Evolutionary conservation across 2,329 filamentous ascomycete genomes (phyloP).

Genomic region (Bipolaris victoriae): DNA sequence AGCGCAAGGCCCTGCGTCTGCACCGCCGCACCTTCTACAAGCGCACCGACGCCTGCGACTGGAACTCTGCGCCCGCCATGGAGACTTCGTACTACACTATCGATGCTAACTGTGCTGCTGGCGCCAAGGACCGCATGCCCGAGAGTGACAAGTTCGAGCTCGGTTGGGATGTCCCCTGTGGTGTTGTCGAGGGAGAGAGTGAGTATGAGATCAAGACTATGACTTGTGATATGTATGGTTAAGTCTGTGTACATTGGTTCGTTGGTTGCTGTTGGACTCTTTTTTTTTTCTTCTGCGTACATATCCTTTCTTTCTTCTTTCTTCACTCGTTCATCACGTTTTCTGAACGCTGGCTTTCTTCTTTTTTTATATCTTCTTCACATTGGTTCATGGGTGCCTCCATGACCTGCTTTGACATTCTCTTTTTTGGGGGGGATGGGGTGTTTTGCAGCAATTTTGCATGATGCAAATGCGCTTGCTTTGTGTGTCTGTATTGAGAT

Average conservation of each 20-base stretch:
- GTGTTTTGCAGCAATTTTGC: no score
- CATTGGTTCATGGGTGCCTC: background rate
- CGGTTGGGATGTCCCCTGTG: conserved; percentile 47
- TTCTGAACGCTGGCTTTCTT: conserved; percentile 12
- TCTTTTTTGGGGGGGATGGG: background rate
- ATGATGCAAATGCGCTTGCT: no score
- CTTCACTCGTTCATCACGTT: conserved; percentile 19
- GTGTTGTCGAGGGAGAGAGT: conserved; percentile 52
- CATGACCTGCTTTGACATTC: background rate
- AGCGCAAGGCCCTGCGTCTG: conserved; percentile 43
- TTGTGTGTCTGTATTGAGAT: no score
- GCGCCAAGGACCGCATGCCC: conserved; percentile 32
- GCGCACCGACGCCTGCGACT: conserved; percentile 44
- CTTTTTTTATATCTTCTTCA: conserved; percentile 1
- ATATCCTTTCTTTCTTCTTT: conserved; percentile 4
- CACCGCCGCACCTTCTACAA: conserved; percentile 41
- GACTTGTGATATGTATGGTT: conserved; percentile 36
- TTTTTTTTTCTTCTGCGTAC: conserved; percentile 14
- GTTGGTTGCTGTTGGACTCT: background rate
- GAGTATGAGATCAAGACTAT: conserved; percentile 53
- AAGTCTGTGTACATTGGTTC: background rate
- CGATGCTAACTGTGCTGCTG: conserved; percentile 47
- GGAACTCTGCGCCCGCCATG: conserved; percentile 51
- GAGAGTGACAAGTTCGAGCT: conserved; percentile 47
- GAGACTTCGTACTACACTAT: conserved; percentile 50